Evolutionary conservation across 1,139 yeast species (phyloP), one percentile per base, ranked within the genome.

Genomic region (Hansenula sp.): DNA sequence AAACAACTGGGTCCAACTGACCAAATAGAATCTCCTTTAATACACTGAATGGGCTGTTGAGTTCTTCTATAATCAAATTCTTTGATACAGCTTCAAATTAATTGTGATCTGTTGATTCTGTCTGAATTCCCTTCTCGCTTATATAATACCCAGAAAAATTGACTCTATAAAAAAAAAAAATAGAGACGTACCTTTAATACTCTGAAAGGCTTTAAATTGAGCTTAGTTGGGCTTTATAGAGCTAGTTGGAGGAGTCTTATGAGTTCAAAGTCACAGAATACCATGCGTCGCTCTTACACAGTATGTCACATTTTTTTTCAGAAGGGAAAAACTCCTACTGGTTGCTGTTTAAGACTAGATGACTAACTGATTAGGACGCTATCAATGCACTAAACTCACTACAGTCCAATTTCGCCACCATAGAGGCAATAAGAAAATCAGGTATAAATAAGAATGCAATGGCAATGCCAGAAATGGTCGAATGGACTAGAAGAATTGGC

Each of bases 321-420:
- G 26, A 21, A 21, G 9, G 24, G 24, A 9, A 9, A 7, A n/a
- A n/a, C n/a, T n/a, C n/a, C n/a, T n/a, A n/a, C 24, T 21, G 24
- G 24, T 9, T 21, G 24, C 24, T 21, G 24, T 9, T 21, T 21
- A 6, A 21, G 24, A 21, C 9, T 9, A 21, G 24, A 25, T 22
- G 38, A 18, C 29, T 30, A 29, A 29, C 34, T 10, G 13, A 11
- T 22, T 12, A 48, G 55, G 95, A 85, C 62, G 98, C 98, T 2
- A 79, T 94, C 40, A 73, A 72, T 43, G 88, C 94, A 10, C 71
- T 94, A 53, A 94, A 94, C 64, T 75, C 89, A 11, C 69, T 90
- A 34, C 99, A 94, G 60, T 85, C 97, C 28, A 94, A 92, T 60
- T 88, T 83, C 61, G 92, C 96, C 25, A 79, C 90, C 13, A 78